A percentile compares a stretch with the other conserved stretches of the same genome.
Conservation (phyloP, 2,329 filamentous ascomycete species). For the Pseudodiploospora longispora region DNA sequence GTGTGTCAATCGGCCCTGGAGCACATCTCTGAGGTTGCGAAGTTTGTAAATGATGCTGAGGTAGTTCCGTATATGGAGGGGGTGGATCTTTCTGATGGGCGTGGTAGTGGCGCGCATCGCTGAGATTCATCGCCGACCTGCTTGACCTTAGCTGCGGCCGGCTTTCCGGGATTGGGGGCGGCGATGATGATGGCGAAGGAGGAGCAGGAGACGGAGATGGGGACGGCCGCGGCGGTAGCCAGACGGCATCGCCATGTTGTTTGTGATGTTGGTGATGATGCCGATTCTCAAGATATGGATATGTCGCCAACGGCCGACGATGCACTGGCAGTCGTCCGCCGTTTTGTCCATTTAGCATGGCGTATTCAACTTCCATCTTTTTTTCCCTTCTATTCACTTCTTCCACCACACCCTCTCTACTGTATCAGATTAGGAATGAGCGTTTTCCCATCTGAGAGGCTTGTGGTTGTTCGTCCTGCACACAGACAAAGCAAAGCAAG, state of each 20-base stretch:
- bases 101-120: background rate
- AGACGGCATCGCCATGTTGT: too few species aligned
- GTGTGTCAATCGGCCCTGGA: background rate
- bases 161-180: background rate
- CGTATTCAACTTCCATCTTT: background rate
- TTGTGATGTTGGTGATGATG: background rate
- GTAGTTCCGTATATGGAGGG: background rate
- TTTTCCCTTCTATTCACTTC: too few species aligned
- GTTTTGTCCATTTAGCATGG: background rate
- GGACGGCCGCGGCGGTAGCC: too few species aligned
- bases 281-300: background rate
- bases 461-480: too few species aligned
- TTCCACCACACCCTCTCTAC: too few species aligned
- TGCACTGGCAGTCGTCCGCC: conserved; percentile 1
- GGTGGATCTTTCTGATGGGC: background rate
- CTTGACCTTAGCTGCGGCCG: conserved; percentile 10
- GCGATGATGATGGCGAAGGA: background rate
- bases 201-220: too few species aligned
- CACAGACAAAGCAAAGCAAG: too few species aligned
- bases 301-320: background rate
- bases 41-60: background rate
- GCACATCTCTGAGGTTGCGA: background rate
- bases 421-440: too few species aligned
- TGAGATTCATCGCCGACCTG: conserved; percentile 11
- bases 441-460: too few species aligned